phyloP scores from a whole-genome alignment of 2,329 filamentous ascomycete species.

The Colletotrichum musae region DNA sequence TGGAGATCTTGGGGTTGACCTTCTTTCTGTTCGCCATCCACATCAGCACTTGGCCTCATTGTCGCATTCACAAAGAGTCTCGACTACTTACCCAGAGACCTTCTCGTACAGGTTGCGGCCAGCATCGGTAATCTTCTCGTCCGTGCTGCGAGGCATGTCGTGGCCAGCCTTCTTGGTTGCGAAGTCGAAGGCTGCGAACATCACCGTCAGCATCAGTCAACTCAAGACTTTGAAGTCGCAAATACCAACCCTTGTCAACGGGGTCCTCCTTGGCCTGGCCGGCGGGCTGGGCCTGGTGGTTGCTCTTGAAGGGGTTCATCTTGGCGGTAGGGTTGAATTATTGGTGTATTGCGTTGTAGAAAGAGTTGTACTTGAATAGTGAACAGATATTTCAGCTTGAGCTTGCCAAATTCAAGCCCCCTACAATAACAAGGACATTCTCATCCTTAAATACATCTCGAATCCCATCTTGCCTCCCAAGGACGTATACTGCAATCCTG shows the following conservation, averaged over 20 bases:
- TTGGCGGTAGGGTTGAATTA: neutral
- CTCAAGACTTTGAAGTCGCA: accelerated
- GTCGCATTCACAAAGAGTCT: no score
- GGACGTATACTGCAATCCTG: neutral
- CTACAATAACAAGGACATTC: neutral
- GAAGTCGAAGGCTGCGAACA: conserved; percentile 47
- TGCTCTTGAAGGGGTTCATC: conserved; percentile 37
- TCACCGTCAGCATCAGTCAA: neutral
- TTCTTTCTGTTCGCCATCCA: conserved; percentile 43
- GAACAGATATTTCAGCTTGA: no score
- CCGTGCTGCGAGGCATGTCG: conserved; percentile 50
- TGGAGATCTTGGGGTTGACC: conserved; percentile 52
- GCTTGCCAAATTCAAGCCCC: no score
- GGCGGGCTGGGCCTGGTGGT: conserved; percentile 12
- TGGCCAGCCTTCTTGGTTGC: conserved; percentile 53
- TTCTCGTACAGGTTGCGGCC: conserved; percentile 54
- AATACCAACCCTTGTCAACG: conserved; percentile 54
- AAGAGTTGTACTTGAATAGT: no score
- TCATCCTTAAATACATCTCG: conserved; percentile 13
- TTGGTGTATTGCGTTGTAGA: neutral
- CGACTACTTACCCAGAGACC: conserved; percentile 51
- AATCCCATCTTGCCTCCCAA: neutral
- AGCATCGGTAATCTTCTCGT: conserved; percentile 58
- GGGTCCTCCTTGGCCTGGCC: conserved; percentile 50
- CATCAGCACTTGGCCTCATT: no score